Percentiles rank a stretch among this genome's conserved stretches.
These are phyloP conservation scores for Fusarium palustre DNA, from an alignment of 2,329 filamentous ascomycete genomes.

Conservation along the genomic window DNA sequence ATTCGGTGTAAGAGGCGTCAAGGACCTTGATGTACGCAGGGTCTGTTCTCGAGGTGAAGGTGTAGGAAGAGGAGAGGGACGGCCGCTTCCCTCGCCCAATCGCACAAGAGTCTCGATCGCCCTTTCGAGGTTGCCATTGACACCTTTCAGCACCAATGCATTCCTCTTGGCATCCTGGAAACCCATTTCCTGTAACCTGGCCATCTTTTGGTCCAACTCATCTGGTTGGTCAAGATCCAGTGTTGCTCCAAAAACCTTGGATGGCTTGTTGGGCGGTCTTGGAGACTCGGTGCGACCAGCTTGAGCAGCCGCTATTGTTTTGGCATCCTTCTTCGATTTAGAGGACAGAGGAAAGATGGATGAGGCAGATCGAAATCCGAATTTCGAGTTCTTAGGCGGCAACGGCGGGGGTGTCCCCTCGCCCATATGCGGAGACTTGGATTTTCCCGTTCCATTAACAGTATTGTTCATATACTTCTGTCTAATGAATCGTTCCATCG, in stretches of 20 bases:
- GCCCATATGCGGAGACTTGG: constrained; percentile 56
- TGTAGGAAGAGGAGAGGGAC: constrained; percentile 51
- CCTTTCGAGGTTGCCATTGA: constrained; percentile 86
- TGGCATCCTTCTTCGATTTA: constrained; percentile 67
- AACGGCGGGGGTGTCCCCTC: constrained; percentile 70
- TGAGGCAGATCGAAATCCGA: constrained; percentile 69
- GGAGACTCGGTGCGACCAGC: constrained; percentile 51
- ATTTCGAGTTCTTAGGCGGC: constrained; percentile 72
- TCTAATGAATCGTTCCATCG: constrained; percentile 94
- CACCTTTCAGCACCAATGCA: constrained; percentile 80
- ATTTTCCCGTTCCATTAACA: constrained; percentile 53
- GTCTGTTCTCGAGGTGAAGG: constrained; percentile 60
- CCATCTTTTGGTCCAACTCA: constrained; percentile 80
- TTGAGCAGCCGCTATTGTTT: constrained; percentile 47
- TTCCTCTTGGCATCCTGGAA: constrained; percentile 88
- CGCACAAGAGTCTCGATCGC: constrained; percentile 87
- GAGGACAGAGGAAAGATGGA: constrained; percentile 75
- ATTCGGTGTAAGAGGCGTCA: constrained; percentile 64
- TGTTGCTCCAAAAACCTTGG: constrained; percentile 76
- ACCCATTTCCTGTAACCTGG: constrained; percentile 87
- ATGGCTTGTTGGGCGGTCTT: constrained; percentile 70
- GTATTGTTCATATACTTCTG: constrained; percentile 85
- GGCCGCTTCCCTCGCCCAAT: constrained; percentile 76
- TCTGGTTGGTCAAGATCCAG: constrained; percentile 66
- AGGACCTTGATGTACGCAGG: constrained; percentile 62